Evolutionary conservation across 2,329 filamentous ascomycete genomes (phyloP).

Genomic region (Zasmidium citrigriseum): DNA sequence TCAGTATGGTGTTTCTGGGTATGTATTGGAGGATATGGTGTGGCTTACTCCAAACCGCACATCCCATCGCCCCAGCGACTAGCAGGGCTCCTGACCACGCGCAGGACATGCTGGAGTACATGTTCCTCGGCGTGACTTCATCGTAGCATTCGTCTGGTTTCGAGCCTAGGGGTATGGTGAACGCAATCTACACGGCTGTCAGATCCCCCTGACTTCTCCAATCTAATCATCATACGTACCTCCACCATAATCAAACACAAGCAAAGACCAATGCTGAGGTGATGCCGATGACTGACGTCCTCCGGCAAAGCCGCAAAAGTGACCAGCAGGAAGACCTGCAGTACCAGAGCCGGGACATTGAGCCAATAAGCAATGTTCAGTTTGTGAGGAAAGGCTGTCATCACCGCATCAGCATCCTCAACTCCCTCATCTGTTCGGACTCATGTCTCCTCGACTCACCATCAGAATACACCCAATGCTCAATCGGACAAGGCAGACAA

Average conservation of each 20-base stretch:
- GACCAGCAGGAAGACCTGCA: slow-evolving; percentile 71
- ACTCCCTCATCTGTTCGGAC: not conserved
- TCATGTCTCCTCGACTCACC: not conserved
- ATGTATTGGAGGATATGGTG: not conserved
- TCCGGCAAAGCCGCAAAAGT: slow-evolving; percentile 77
- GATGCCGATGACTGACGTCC: slow-evolving; percentile 72
- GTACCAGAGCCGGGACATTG: slow-evolving; percentile 68
- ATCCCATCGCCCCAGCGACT: slow-evolving; percentile 77
- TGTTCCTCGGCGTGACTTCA: slow-evolving; percentile 80
- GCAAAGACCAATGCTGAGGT: slow-evolving; percentile 81
- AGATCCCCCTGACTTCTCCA: too few species aligned
- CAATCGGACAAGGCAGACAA: slow-evolving; percentile 86
- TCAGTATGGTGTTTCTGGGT: not conserved
- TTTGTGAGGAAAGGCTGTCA: slow-evolving; percentile 9
- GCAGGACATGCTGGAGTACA: slow-evolving; percentile 72
- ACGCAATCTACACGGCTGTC: slow-evolving; percentile 89
- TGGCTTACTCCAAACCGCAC: slow-evolving; percentile 70
- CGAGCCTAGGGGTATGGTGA: slow-evolving; percentile 76
- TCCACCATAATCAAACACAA: slow-evolving; percentile 71
- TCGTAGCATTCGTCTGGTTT: slow-evolving; percentile 77
- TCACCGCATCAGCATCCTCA: not conserved
- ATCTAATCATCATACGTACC: slow-evolving; percentile 76
- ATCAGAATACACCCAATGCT: slow-evolving; percentile 69
- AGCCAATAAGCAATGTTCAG: slow-evolving; percentile 55
- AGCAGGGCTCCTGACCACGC: slow-evolving; percentile 78